A percentile compares a stretch with the other conserved stretches of the same genome.
These are phyloP conservation scores for Skeletonema marinoi DNA, from an alignment of 108 stramenopile genomes.

Conservation along the genomic window DNA sequence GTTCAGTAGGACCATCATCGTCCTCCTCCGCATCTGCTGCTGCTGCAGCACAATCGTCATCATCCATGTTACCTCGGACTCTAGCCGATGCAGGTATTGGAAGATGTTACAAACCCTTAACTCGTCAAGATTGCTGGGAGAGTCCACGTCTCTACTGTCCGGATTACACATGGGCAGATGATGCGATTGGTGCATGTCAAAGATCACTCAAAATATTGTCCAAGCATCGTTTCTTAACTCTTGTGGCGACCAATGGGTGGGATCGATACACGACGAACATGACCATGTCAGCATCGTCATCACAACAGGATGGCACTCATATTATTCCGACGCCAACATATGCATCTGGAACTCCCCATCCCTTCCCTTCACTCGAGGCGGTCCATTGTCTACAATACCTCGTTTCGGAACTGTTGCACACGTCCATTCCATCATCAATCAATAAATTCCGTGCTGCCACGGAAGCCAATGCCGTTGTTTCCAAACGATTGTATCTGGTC, in stretches of 20 bases:
- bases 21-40: neutral
- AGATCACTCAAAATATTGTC: slow-evolving; percentile 57
- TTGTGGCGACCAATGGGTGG: slow-evolving; percentile 39
- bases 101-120: slow-evolving; percentile 49
- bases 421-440: slow-evolving; percentile 57
- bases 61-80: slow-evolving; percentile 4
- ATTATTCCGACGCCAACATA: slow-evolving; percentile 27
- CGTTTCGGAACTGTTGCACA: slow-evolving; percentile 29
- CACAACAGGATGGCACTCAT: neutral
- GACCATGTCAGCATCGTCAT: neutral
- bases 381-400: slow-evolving; percentile 42
- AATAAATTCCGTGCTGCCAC: slow-evolving; percentile 79
- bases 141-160: slow-evolving; percentile 79
- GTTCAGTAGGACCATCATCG: neutral
- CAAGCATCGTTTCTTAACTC: slow-evolving; percentile 66
- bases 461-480: slow-evolving; percentile 76
- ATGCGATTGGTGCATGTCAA: slow-evolving; percentile 64
- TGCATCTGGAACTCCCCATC: slow-evolving; percentile 40
- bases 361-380: slow-evolving; percentile 46
- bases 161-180: slow-evolving; percentile 89
- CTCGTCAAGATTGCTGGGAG: slow-evolving; percentile 85
- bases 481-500: slow-evolving; percentile 86
- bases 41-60: neutral
- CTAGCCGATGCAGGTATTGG: slow-evolving; percentile 38
- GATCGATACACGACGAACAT: slow-evolving; percentile 22